These are phyloP conservation scores for Pseudopyricularia cyperi DNA, from an alignment of 2,329 filamentous ascomycete species.

Conservation along the genomic window DNA sequence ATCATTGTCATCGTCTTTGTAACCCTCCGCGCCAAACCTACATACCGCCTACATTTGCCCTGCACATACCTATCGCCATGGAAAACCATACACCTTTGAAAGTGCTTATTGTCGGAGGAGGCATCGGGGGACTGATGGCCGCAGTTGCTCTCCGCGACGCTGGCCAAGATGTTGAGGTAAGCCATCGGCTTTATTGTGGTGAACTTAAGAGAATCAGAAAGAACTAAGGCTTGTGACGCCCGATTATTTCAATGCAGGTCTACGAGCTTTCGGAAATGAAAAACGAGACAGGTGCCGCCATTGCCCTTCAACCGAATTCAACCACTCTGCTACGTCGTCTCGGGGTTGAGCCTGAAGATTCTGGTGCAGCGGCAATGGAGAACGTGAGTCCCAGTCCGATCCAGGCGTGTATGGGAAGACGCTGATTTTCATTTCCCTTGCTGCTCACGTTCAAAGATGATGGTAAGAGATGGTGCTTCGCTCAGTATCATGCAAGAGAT, in stretches of 20 bases:
- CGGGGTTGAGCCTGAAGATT: background rate
- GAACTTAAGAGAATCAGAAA: too few species aligned
- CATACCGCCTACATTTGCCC: too few species aligned
- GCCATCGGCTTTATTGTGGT: slow-evolving; percentile 16
- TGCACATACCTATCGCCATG: background rate
- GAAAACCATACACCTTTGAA: slow-evolving; percentile 5
- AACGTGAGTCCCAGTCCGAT: background rate
- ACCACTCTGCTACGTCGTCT: background rate
- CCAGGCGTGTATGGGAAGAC: background rate
- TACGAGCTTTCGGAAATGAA: background rate
- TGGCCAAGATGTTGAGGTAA: slow-evolving; percentile 21
- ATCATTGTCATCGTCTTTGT: too few species aligned
- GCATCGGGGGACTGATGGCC: slow-evolving; percentile 22
- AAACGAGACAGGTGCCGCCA: slow-evolving; percentile 22
- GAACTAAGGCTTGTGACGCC: background rate
- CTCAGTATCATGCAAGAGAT: background rate
- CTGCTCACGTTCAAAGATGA: background rate
- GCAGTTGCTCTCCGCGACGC: slow-evolving; percentile 19
- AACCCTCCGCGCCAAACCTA: too few species aligned
- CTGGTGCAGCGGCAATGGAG: background rate
- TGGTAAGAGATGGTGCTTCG: background rate
- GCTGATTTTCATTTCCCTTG: background rate
- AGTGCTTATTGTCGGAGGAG: slow-evolving; percentile 20
- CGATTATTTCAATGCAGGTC: background rate
- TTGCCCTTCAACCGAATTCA: slow-evolving; percentile 19